phyloP scores from a whole-genome alignment of 2,329 filamentous ascomycete species.

The Alternaria alternata region DNA sequence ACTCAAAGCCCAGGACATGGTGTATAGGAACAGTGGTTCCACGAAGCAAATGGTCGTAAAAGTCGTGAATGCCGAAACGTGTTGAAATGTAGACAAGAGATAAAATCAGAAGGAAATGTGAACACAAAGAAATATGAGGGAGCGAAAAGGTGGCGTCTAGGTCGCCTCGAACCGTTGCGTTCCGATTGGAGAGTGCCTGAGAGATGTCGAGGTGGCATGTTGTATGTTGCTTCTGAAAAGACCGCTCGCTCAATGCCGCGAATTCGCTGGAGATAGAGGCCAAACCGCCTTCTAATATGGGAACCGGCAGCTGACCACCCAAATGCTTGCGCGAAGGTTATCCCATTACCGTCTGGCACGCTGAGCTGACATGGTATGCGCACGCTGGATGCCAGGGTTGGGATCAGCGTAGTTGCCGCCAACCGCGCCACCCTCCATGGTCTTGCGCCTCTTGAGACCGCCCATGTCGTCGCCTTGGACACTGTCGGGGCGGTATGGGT shows the following conservation, averaged over 20 bases:
- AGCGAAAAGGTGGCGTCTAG: slow-evolving; percentile 17
- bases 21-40: slow-evolving; percentile 29
- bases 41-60: slow-evolving; percentile 45
- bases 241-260: slow-evolving; percentile 32
- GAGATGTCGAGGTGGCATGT: slow-evolving; percentile 48
- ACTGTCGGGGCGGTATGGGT: slow-evolving; percentile 70
- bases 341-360: slow-evolving; percentile 39
- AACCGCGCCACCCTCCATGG: slow-evolving; percentile 61
- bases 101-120: slow-evolving; percentile 40
- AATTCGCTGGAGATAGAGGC: slow-evolving; percentile 27
- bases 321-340: slow-evolving; percentile 20
- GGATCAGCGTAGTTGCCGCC: slow-evolving; percentile 44
- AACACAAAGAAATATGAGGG: slow-evolving; percentile 42
- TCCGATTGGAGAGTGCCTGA: slow-evolving; percentile 57
- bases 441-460: slow-evolving; percentile 80
- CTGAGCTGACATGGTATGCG: slow-evolving; percentile 42
- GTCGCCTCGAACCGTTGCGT: slow-evolving; percentile 13
- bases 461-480: slow-evolving; percentile 66
- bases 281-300: slow-evolving; percentile 35
- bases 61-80: slow-evolving; percentile 46
- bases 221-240: slow-evolving; percentile 21
- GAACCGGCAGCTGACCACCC: slow-evolving; percentile 32
- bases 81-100: slow-evolving; percentile 44
- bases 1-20: slow-evolving; percentile 41
- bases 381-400: slow-evolving; percentile 43